A percentile compares a stretch with the other conserved stretches of the same genome.
phyloP scores from a whole-genome alignment of 495 filamentous ascomycete genomes.

The Xylaria flabelliformis region DNA sequence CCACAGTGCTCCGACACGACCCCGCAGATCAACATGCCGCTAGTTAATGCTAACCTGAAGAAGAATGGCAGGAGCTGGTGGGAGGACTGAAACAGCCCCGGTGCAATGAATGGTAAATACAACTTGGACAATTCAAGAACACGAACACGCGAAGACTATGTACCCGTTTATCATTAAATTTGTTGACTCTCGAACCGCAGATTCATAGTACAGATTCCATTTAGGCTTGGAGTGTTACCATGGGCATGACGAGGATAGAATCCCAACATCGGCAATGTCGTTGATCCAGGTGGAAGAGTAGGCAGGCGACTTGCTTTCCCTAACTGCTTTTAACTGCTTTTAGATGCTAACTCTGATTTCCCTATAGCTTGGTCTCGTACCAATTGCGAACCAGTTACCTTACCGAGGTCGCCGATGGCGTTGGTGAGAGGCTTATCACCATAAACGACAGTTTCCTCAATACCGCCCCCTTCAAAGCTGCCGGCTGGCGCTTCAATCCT shows the following conservation, averaged over 20 bases:
- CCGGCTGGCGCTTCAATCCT: constrained; percentile 84
- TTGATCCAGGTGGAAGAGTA: constrained; percentile 98
- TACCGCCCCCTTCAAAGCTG: constrained; percentile 91
- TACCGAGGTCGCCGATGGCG: constrained; percentile 87
- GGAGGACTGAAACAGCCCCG: background rate
- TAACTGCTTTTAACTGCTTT: constrained; percentile 7
- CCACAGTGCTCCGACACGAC: background rate
- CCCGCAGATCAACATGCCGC: background rate
- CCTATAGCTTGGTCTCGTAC: constrained; percentile 83
- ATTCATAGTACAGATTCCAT: background rate
- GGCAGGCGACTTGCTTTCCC: constrained; percentile 53
- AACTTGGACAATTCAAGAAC: background rate
- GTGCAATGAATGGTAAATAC: background rate
- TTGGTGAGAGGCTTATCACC: constrained; percentile 93
- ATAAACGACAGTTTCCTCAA: constrained; percentile 91
- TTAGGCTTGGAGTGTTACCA: background rate
- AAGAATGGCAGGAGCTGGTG: constrained; percentile 6
- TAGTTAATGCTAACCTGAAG: background rate
- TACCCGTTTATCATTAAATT: background rate
- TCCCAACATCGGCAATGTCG: constrained; percentile 66
- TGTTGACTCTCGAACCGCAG: background rate
- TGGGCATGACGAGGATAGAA: constrained; percentile 27
- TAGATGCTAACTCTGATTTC: constrained; percentile 22
- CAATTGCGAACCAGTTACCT: constrained; percentile 92
- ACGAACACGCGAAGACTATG: background rate